These are phyloP conservation scores for Stylonectria norvegica DNA, from an alignment of 2,329 filamentous ascomycete genomes.

Conservation along the genomic window DNA sequence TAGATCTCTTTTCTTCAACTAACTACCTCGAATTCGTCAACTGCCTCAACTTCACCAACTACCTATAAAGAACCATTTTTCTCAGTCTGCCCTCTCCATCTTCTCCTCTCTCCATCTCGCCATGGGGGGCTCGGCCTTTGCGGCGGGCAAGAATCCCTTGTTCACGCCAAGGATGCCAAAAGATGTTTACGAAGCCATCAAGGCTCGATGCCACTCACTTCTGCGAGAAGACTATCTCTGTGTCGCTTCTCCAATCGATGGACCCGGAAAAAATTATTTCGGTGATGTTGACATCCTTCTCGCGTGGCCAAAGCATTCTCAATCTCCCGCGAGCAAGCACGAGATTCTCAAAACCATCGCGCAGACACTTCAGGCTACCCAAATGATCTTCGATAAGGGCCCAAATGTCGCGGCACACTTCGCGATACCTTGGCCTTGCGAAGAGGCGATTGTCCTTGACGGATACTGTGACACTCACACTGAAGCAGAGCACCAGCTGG, in stretches of 20 bases:
- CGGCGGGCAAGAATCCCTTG: constrained; percentile 44
- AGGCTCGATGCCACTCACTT: constrained; percentile 41
- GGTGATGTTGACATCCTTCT: constrained; percentile 75
- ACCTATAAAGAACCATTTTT: too few species aligned
- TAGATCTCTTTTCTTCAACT: too few species aligned
- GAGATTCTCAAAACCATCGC: constrained; percentile 32
- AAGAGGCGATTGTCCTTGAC: constrained; percentile 7
- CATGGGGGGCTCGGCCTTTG: constrained; percentile 68
- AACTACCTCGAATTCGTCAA: too few species aligned
- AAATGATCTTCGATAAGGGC: constrained; percentile 28
- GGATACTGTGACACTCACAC: too few species aligned
- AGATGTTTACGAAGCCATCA: constrained; percentile 53
- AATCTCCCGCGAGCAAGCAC: constrained; percentile 3
- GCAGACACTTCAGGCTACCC: constrained; percentile 43
- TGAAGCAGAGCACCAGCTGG: too few species aligned
- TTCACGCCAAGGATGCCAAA: constrained; percentile 63
- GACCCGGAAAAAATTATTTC: constrained; percentile 62
- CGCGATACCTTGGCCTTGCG: constrained; percentile 54
- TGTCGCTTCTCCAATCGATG: constrained; percentile 62
- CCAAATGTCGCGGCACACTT: constrained; percentile 38
- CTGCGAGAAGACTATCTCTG: constrained; percentile 51
- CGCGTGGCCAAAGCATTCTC: constrained; percentile 28
- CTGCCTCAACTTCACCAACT: too few species aligned
- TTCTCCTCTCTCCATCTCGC: constrained; percentile 6
- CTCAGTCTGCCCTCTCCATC: too few species aligned